Evolutionary conservation across 2,329 filamentous ascomycete genomes (phyloP), one percentile per base, ranked within the genome.

Genomic region (Calonectria hongkongensis): DNA sequence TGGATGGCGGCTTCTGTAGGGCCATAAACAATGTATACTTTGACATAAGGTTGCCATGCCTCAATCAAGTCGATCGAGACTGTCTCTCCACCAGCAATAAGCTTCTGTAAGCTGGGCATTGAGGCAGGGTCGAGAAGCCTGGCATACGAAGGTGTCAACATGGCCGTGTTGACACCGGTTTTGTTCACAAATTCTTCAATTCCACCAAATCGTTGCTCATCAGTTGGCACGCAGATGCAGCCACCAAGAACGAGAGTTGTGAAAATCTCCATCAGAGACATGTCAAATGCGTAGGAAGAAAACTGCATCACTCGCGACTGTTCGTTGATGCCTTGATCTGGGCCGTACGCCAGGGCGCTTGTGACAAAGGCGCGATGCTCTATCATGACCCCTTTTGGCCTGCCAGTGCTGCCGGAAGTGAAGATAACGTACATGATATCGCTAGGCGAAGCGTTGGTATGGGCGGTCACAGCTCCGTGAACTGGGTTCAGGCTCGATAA

Each of bases 361-460:
- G 41, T 63, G 9, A 45, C 36, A 16, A 63, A 45, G 7, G 39
- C 41, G 7, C 62, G 9, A 21, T 65, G 62, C 16, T 48, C 43
- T 5, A 65, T 48, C 43, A 65, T 50, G 18, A 65, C 62, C 4
- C 62, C 62, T 7, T 65, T 65, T 5, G 62, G 62, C 10, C 28
- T 16, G 27, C 62, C 62, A 36, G 62, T 65, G 28, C 62, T 65
- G 18, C 62, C 62, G 1, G 62, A 65, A n/a, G 62, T 65, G 27
- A 65, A 65, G 41, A 48, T 65, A 15, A 50, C 30, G 12, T 65
- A 65, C 48, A 51, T 30, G 48, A 51, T 28, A 18, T 51, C 25
- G 15, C 15, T 7, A 4, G 41, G 47, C 6, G 43, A 48, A 43
- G 39, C 58, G 12, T n/a, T 63, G 10, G 4, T n/a, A n/a, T 65